Conservation (phyloP, 129 eudicot genomes). For the Saussurea involucrata region DNA sequence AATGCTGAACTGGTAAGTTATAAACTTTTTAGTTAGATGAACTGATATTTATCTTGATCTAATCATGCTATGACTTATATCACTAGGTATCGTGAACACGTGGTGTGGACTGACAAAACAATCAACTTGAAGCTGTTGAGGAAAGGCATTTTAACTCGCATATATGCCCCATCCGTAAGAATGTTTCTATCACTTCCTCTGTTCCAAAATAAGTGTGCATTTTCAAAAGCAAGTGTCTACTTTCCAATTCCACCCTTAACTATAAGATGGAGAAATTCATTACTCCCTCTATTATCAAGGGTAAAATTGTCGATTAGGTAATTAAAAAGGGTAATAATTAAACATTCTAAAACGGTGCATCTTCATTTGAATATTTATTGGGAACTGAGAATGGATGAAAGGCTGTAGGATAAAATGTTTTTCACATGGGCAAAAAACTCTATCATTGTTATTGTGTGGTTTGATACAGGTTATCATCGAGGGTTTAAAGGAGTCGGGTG, state of each 20-base stretch:
- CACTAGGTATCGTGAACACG: slow-evolving; percentile 87
- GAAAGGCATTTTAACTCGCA: slow-evolving; percentile 92
- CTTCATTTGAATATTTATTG: no score
- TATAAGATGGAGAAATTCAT: not conserved
- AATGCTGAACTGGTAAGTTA: slow-evolving; percentile 74
- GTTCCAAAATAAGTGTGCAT: not conserved
- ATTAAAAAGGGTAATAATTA: not conserved
- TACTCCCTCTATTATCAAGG: not conserved
- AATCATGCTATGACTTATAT: slow-evolving; percentile 19
- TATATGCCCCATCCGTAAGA: slow-evolving; percentile 92
- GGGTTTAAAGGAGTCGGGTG: slow-evolving; percentile 86
- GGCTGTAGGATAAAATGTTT: no score
- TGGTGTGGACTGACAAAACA: slow-evolving; percentile 88
- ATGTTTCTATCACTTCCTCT: not conserved
- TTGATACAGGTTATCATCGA: slow-evolving; percentile 66
- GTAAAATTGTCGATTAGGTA: not conserved
- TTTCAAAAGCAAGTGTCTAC: not conserved
- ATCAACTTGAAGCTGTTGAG: slow-evolving; percentile 65
- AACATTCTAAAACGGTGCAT: no score
- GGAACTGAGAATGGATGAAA: not conserved
- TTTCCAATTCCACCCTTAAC: not conserved
- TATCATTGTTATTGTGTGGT: not conserved
- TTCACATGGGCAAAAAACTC: no score
- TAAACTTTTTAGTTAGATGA: slow-evolving; percentile 1
- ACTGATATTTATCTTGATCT: not conserved